Percentiles rank a stretch among this genome's conserved stretches.
Evolutionary conservation across 2,329 filamentous ascomycete species (phyloP).

Genomic region (Cladosporium cucumerinum): DNA sequence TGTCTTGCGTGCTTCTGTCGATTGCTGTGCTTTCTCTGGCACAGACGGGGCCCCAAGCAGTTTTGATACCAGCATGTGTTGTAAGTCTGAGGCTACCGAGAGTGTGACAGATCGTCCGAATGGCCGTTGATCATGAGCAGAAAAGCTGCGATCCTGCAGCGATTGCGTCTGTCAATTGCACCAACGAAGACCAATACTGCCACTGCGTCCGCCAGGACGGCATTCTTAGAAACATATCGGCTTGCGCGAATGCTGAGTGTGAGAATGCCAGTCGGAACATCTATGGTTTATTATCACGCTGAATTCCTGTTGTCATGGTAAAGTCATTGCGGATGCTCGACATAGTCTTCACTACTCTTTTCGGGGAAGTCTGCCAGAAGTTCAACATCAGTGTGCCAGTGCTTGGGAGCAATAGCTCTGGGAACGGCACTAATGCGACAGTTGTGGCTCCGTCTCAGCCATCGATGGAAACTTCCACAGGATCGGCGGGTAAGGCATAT

Average conservation of each 20-base stretch:
- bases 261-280: constrained; percentile 19
- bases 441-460: neutral
- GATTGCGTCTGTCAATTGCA: constrained; percentile 25
- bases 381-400: constrained; percentile 24
- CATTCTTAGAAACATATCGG: constrained; percentile 22
- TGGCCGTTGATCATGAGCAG: constrained; percentile 1
- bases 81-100: constrained; percentile 10
- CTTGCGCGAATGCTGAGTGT: constrained; percentile 21
- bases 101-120: neutral
- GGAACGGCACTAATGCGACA: constrained; percentile 20
- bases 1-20: neutral
- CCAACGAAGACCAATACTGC: constrained; percentile 24
- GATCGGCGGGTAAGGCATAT: neutral
- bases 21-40: neutral
- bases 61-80: constrained; percentile 21
- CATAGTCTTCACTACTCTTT: constrained; percentile 22
- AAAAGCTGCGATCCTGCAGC: constrained; percentile 24
- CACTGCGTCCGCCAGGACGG: constrained; percentile 23
- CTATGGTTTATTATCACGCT: constrained; percentile 17
- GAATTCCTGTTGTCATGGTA: neutral
- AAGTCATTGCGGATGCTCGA: neutral
- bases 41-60: constrained; percentile 22
- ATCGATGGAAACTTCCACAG: neutral
- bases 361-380: constrained; percentile 21
- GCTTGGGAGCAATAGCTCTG: constrained; percentile 20